Percentiles rank a stretch among this genome's conserved stretches.
phyloP scores from a whole-genome alignment of 305 asterid genomes.

The Withania somnifera region DNA sequence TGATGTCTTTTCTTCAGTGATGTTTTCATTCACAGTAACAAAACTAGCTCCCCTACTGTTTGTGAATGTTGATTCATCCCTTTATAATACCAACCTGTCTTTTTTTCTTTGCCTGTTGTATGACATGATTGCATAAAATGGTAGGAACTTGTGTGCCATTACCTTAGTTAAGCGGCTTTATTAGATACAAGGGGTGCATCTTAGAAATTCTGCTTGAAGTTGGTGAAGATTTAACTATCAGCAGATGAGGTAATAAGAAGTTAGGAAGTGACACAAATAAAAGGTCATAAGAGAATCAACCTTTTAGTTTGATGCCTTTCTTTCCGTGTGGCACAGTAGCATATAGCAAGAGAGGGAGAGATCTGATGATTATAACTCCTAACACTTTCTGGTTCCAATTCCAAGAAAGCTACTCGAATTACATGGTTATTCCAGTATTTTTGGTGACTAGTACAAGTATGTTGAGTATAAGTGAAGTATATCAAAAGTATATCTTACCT shows the following conservation, averaged over 20 bases:
- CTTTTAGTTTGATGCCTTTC: not conserved
- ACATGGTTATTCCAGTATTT: not conserved
- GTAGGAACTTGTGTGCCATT: not conserved
- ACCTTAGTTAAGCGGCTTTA: not conserved
- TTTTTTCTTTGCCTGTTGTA: not conserved
- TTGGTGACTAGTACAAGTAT: not conserved
- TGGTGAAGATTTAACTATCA: not conserved
- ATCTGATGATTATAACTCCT: not conserved
- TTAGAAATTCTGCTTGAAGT: not conserved
- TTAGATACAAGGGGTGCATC: not conserved
- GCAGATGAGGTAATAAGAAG: not conserved
- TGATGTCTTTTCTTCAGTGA: not conserved
- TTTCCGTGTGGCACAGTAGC: not conserved
- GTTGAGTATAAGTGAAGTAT: not conserved
- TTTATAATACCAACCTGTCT: not conserved
- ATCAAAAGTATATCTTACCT: not conserved
- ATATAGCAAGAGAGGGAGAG: not conserved
- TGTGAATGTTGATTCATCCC: not conserved
- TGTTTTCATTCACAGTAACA: not conserved
- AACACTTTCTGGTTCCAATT: not conserved
- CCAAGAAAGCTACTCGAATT: not conserved
- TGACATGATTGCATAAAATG: not conserved
- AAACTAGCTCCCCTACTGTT: not conserved
- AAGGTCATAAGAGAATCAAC: not conserved
- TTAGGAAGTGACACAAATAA: not conserved